These are phyloP conservation scores for Vitis hybrid DNA, from an alignment of 177 flowering plant genomes.

Conservation along the genomic window DNA sequence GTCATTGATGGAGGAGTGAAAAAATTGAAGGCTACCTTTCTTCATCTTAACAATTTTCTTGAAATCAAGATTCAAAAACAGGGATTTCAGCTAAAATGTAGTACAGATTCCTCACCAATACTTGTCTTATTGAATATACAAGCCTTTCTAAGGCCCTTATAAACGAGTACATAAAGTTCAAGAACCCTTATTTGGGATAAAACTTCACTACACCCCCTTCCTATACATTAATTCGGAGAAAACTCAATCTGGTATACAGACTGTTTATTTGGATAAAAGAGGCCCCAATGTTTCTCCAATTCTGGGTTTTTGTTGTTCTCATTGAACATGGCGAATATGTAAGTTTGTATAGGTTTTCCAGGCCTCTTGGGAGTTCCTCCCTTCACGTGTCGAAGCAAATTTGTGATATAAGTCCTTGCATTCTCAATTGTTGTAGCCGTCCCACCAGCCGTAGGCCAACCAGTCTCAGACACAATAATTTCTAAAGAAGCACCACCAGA, in stretches of 20 bases:
- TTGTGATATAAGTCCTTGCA: background rate
- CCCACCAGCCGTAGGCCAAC: conserved; percentile 12
- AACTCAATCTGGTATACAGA: conserved; percentile 14
- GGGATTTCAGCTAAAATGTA: no score
- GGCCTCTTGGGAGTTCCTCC: conserved; percentile 3
- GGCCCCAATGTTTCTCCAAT: conserved; percentile 7
- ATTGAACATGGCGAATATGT: conserved; percentile 15
- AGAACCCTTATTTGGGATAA: no score
- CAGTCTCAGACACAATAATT: conserved; percentile 8
- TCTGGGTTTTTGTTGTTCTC: conserved; percentile 6
- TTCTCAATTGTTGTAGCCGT: background rate
- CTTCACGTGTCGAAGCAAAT: conserved; percentile 1
- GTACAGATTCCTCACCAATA: no score
- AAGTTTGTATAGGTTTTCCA: conserved; percentile 4
- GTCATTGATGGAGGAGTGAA: no score
- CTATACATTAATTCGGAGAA: background rate
- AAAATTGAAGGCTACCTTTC: no score
- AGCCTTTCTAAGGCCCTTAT: no score
- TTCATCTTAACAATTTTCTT: no score
- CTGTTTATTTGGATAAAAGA: conserved; percentile 10
- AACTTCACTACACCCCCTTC: no score
- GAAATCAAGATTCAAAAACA: no score
- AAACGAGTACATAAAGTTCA: no score
- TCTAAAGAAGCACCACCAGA: background rate
- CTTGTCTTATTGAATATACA: no score